Base-by-base conservation (phyloP, 2,329 filamentous ascomycete species). In the Colletotrichum orbiculare region DNA sequence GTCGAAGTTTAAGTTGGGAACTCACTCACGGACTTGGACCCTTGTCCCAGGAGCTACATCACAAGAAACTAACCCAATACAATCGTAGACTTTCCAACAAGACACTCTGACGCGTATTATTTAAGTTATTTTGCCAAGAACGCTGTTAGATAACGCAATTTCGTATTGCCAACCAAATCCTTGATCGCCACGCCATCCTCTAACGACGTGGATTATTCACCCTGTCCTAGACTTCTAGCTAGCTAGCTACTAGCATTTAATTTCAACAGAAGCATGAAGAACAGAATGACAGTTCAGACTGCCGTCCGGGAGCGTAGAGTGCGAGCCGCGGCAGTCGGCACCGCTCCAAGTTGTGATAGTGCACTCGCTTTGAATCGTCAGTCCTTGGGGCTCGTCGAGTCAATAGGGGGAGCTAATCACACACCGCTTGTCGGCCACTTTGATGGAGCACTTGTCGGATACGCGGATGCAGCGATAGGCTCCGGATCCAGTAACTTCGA, bases 211-310 rank as follows among this genome's bases (percentile, higher is more conserved):
- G 15, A 4, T 2, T 6, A 3, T 11, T 15, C 3, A 15, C 11
- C 5, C n/a, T 17, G n/a, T 15, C 43, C 15, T n/a, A 46, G 13
- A 8, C 43, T 3, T 4, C 2, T 46, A 46, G 6, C n/a, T 11
- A 46, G 8, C 15, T 46, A 5, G 4, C 25, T 25, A 25, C 25
- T 25, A 60, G 42, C 58, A 60, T n/a, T 33, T 13, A 10, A 60
- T 54, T 4, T 54, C 35, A 6, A 60, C 50, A 2, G 58, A 13
- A 2, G n/a, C 58, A 38, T 60, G 50, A n/a, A 60, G 52, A n/a
- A 60, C 43, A 5, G 58, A 60, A 12, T 55, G 58, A 12, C 58
- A 60, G 25, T 41, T 43, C 17, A 60, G 58, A 13, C 55, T 50
- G 15, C 58, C 58, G 8, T 60, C 50, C 10, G 58, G 58, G n/a